Conservation (phyloP, 176 grass and related monocot genomes). For the Bromus sterilis region DNA sequence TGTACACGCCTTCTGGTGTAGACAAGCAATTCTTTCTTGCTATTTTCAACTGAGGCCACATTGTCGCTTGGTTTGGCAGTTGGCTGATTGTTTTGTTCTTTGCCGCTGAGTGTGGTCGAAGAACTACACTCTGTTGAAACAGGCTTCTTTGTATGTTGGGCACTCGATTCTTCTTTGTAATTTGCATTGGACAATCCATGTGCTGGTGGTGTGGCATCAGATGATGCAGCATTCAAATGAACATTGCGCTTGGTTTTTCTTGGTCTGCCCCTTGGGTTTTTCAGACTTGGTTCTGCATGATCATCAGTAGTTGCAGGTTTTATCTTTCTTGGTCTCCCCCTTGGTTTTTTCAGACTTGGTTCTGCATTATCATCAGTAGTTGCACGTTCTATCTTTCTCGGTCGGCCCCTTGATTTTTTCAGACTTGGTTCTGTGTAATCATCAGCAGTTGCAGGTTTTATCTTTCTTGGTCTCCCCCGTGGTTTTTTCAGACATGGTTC, state of each 20-base stretch:
- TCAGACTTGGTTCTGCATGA: constrained; percentile 26
- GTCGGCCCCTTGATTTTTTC: constrained; percentile 49
- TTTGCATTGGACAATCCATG: constrained; percentile 7
- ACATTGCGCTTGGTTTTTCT: neutral
- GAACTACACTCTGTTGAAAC: constrained; percentile 2
- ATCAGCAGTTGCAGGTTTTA: neutral
- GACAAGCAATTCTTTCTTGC: constrained; percentile 6
- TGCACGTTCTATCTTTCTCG: neutral
- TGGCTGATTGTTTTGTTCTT: constrained; percentile 15
- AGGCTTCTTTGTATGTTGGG: constrained; percentile 17
- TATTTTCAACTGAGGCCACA: constrained; percentile 15
- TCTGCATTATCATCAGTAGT: neutral
- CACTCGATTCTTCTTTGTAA: constrained; percentile 23
- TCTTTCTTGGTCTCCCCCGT: constrained; percentile 32
- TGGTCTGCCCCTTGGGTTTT: neutral
- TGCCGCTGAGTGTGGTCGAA: neutral
- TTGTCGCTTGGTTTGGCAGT: neutral
- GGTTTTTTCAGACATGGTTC: constrained; percentile 34
- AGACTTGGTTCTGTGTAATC: constrained; percentile 21
- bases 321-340: constrained; percentile 1
- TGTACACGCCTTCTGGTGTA: constrained; percentile 8
- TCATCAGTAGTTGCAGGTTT: no score
- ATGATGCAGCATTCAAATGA: neutral
- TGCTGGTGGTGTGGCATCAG: neutral
- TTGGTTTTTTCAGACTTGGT: constrained; percentile 33